Conservation (phyloP, 1,284 basidiomycete genomes). For the Chiua sp. region DNA sequence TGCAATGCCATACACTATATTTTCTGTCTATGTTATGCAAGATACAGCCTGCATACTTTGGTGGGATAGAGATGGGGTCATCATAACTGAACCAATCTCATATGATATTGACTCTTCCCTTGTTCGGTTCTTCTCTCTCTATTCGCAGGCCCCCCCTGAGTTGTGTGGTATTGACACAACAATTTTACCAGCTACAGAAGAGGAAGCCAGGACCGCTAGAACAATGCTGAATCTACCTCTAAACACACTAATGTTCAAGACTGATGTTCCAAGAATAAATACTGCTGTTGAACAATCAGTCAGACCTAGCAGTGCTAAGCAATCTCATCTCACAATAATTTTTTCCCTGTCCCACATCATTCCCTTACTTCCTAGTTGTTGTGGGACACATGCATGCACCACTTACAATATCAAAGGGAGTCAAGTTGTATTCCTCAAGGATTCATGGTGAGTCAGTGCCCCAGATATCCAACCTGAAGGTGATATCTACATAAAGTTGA, state of each 20-base stretch:
- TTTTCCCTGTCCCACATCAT: too few relatives aligned
- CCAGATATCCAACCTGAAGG: too few relatives aligned
- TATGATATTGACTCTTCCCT: not conserved
- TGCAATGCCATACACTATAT: constrained; percentile 1
- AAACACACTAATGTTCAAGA: not conserved
- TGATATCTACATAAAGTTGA: too few relatives aligned
- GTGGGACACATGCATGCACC: too few relatives aligned
- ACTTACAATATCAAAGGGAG: too few relatives aligned
- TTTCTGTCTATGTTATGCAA: not conserved
- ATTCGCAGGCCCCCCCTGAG: not conserved
- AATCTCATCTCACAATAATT: too few relatives aligned
- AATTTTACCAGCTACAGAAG: not conserved
- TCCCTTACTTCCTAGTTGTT: too few relatives aligned
- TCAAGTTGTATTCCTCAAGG: too few relatives aligned
- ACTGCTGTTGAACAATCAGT: too few relatives aligned
- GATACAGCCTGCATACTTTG: not conserved
- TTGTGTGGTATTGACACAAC: not conserved
- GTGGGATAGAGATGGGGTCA: constrained; percentile 12
- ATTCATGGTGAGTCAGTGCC: too few relatives aligned
- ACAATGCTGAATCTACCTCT: not conserved
- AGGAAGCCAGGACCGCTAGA: not conserved
- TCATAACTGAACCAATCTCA: not conserved
- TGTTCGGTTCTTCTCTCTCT: not conserved
- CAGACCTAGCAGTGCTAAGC: too few relatives aligned
- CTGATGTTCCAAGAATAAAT: not conserved